Base-by-base conservation (phyloP, 2,329 filamentous ascomycete species). In the Trichoderma sp. region DNA sequence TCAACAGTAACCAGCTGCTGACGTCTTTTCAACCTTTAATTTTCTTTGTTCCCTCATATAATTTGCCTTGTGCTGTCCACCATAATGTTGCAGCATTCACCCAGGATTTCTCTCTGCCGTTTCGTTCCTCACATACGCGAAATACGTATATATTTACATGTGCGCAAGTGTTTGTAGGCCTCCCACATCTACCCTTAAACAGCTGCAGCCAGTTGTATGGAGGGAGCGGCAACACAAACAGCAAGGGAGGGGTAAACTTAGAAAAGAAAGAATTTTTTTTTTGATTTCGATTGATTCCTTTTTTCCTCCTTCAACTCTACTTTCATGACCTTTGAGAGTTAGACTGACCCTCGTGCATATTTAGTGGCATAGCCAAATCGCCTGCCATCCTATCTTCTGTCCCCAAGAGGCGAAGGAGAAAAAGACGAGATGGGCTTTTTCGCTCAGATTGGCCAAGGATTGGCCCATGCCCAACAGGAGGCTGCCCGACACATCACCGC, bases 401-500 rank as follows among this genome's bases (percentile, higher is more conserved):
- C n/a, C 35, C 12, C 1, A 2, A 10, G 5, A 25, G 1, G 13
- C 37, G n/a, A n/a, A 37, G 2, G 10, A 48, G 9, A 32, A 3
- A 25, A 22, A 19, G 34, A 4, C 9, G 13, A 19, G 2, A 64
- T 64, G 60, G 52, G 48, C 1, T 45, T 54, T 10, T 64, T 42
- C 3, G 25, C 7, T 17, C 45, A 34, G 1, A 19, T 65, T 17
- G 63, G 35, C 12, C 13, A 50, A 0, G 52, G 42, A 6, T 39
- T 67, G 39, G 64, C 25, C 19, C 5, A 57, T 5, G 37, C 32
- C 4, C 48, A 45, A 6, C n/a, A 22, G 15, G 66, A 64, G 27
- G 66, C 66, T 35, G 58, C 50, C 5, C 48, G 22, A 57, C 66
- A 67, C 32, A 19, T 67, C 27, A 57, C 27, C 2, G 27, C 58